A percentile compares a stretch with the other conserved stretches of the same genome.
phyloP scores from a whole-genome alignment of 345 rosid genomes.

The Moringa oleifera region DNA sequence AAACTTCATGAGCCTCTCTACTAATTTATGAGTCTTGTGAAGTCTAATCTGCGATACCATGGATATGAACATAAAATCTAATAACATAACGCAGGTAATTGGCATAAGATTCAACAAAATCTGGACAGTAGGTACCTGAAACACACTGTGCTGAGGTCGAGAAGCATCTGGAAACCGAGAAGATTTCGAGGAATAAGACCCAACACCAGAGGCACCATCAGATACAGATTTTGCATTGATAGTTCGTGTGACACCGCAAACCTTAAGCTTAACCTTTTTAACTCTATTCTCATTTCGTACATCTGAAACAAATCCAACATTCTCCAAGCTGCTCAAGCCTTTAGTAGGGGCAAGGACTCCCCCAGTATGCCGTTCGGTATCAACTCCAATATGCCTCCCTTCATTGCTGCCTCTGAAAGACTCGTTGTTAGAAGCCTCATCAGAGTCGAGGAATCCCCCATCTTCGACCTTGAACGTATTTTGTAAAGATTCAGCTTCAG shows the following conservation, averaged over 20 bases:
- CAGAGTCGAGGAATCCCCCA: constrained; percentile 52
- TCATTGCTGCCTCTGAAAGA: constrained; percentile 50
- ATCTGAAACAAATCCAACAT: constrained; percentile 26
- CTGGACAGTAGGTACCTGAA: constrained; percentile 11
- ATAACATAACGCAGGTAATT: not conserved
- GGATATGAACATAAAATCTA: not conserved
- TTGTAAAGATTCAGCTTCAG: constrained; percentile 29
- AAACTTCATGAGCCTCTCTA: constrained; percentile 6
- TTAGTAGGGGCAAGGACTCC: constrained; percentile 42
- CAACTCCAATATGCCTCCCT: constrained; percentile 30
- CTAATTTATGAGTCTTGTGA: constrained; percentile 6
- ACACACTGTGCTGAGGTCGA: constrained; percentile 13
- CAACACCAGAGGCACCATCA: constrained; percentile 22
- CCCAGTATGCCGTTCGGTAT: constrained; percentile 32
- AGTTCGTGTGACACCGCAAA: constrained; percentile 33
- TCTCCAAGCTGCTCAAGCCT: constrained; percentile 19
- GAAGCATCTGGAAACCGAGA: constrained; percentile 20
- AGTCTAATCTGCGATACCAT: not conserved
- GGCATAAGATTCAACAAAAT: not conserved
- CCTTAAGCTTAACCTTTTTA: constrained; percentile 48
- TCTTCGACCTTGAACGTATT: constrained; percentile 40
- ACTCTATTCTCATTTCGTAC: constrained; percentile 35
- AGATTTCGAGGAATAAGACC: constrained; percentile 18
- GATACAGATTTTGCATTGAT: constrained; percentile 33
- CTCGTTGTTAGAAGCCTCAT: constrained; percentile 62